Conservation (phyloP, 306 rosid species). For the Casuarina equisetifolia region DNA sequence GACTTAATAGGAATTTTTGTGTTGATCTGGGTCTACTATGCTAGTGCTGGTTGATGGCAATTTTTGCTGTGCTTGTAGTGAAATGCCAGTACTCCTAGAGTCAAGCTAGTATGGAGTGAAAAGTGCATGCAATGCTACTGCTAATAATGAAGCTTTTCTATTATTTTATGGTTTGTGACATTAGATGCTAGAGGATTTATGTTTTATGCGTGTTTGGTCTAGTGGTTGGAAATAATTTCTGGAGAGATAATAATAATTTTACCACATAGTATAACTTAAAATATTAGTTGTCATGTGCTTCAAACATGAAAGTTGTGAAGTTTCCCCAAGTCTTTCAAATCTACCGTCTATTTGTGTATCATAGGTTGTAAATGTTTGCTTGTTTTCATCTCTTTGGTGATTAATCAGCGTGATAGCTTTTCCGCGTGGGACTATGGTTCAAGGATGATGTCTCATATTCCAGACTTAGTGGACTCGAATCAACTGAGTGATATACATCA, state of each 20-base stretch:
- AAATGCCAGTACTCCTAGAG: background rate
- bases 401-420: conserved; percentile 16
- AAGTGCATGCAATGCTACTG: no score
- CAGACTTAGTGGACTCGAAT: conserved; percentile 31
- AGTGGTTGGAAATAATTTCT: background rate
- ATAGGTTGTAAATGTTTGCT: background rate
- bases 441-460: conserved; percentile 27
- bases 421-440: conserved; percentile 30
- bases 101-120: background rate
- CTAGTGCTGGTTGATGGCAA: no score
- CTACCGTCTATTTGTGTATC: background rate
- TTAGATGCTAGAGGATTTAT: no score
- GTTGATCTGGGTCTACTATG: background rate
- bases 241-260: no score
- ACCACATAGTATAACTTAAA: background rate
- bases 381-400: background rate
- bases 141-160: no score
- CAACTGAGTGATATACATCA: conserved; percentile 27
- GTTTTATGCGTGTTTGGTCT: no score
- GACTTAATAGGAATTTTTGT: background rate
- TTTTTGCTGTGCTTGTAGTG: background rate
- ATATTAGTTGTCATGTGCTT: background rate
- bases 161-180: no score
- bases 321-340: background rate
- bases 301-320: background rate